Conservation (phyloP, 352 stramenopile species). For the Phytophthora megakarya region DNA sequence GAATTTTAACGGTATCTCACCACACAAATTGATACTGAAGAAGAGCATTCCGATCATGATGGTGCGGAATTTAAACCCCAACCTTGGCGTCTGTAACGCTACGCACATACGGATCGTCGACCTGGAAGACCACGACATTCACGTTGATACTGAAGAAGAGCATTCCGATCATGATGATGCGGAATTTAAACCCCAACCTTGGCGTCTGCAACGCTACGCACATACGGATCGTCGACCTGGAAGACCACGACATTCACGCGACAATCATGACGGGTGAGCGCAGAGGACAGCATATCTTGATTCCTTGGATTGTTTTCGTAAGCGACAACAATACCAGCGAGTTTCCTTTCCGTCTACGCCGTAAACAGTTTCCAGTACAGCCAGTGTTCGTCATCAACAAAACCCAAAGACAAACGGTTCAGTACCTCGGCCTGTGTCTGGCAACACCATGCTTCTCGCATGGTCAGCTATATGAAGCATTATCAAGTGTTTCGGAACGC, state of each 20-base stretch:
- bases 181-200: conserved; percentile 33
- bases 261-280: too few relatives aligned
- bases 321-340: too few relatives aligned
- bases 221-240: conserved; percentile 33
- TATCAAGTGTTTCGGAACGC: too few relatives aligned
- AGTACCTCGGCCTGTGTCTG: conserved; percentile 35
- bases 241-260: conserved; percentile 30
- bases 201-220: conserved; percentile 34
- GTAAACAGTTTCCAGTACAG: too few relatives aligned
- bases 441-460: conserved; percentile 31
- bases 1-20: too few relatives aligned
- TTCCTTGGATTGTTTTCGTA: too few relatives aligned
- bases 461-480: conserved; percentile 19
- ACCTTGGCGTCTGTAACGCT: conserved; percentile 30
- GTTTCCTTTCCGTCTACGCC: too few relatives aligned
- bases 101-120: conserved; percentile 35
- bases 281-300: too few relatives aligned
- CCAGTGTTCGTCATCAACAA: too few relatives aligned
- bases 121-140: conserved; percentile 39
- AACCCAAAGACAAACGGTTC: too few relatives aligned
- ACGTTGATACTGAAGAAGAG: conserved; percentile 28
- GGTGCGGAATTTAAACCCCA: conserved; percentile 38
- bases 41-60: conserved; percentile 31
- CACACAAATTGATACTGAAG: too few relatives aligned
- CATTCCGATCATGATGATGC: conserved; percentile 36